Evolutionary conservation across 805 yeast species (phyloP), one percentile per base, ranked within the genome.

Genomic region (Candida xyloterini): DNA sequence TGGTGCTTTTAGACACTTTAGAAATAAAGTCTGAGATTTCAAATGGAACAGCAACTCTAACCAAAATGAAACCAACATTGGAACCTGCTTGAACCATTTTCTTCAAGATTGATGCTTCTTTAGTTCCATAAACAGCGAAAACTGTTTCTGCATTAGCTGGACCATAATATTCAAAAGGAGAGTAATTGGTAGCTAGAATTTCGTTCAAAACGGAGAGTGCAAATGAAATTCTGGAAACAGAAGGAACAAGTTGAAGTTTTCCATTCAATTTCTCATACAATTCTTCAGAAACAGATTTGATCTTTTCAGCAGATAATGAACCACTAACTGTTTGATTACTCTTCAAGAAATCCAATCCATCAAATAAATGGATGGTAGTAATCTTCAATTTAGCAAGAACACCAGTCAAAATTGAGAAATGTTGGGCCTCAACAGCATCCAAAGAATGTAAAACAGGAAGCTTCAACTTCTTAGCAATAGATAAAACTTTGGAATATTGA

Each of bases 21-120:
- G 67, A 56, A 36, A 76, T 65, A 58, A 89, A 88, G 50, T 74
- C 74, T 23, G 67, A 70, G 24, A 75, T 70, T 51, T 81, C 78
- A 63, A 89, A 88, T 10, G 96, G 96, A 38, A 81, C 66, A 40
- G 95, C 91, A 30, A 86, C 77, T 63, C 96, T 77, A 35, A 81
- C 75, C 40, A 81, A 73, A 41, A 90, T 62, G 35, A 82, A 76
- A 48, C 89, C 95, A 36, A 78, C 73, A n/a, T 68, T 62, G 13
- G 58, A 46, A 35, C 62, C 59, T 16, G 57, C 42, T 15, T 57
- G 56, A 33, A 81, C 66, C 21, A 73, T 68, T 20, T 66, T 61
- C 33, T 74, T 52, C 28, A 85, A 70, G 40, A 77, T 63, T 9
- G 78, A 68, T 13, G 83, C 66, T 58, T 84, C 89, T 30, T 73